Conservation (phyloP, 208 protist species). For the Leptomonas seymouri region DNA sequence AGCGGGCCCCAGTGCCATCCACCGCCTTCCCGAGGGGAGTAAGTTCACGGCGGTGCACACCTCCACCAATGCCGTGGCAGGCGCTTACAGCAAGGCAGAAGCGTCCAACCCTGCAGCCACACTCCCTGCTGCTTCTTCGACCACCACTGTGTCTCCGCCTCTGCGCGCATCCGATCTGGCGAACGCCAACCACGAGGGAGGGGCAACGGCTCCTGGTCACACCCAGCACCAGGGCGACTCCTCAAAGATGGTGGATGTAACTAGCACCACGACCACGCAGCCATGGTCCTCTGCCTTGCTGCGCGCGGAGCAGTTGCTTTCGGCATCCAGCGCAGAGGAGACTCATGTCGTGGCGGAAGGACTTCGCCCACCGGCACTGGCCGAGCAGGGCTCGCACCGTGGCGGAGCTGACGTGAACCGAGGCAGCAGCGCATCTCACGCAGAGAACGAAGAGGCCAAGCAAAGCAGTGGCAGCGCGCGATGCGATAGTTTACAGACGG, state of each 20-base stretch:
- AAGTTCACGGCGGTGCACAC: conserved; percentile 21
- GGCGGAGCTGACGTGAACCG: not conserved
- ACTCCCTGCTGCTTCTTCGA: not conserved
- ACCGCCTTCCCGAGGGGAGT: conserved; percentile 2
- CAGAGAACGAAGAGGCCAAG: not conserved
- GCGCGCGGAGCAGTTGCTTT: conserved; percentile 20
- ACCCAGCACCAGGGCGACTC: not conserved
- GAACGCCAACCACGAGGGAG: not conserved
- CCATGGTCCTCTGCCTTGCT: conserved; percentile 28
- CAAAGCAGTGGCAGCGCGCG: not conserved
- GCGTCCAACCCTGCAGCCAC: not conserved
- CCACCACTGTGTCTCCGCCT: not conserved
- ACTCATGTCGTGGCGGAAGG: not conserved
- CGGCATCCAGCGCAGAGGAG: conserved; percentile 1
- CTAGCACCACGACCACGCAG: conserved; percentile 19
- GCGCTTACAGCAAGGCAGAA: not conserved
- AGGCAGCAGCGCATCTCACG: not conserved
- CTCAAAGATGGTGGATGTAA: not conserved
- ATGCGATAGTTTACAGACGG: too few relatives aligned
- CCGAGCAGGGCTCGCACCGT: not conserved
- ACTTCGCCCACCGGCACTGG: too few relatives aligned
- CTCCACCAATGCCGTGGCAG: conserved; percentile 11
- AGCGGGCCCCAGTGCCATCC: conserved; percentile 7
- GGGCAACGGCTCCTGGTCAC: not conserved
- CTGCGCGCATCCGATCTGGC: not conserved